phyloP scores from a whole-genome alignment of 1,139 yeast species.

The Geotrichum histeridarum region DNA sequence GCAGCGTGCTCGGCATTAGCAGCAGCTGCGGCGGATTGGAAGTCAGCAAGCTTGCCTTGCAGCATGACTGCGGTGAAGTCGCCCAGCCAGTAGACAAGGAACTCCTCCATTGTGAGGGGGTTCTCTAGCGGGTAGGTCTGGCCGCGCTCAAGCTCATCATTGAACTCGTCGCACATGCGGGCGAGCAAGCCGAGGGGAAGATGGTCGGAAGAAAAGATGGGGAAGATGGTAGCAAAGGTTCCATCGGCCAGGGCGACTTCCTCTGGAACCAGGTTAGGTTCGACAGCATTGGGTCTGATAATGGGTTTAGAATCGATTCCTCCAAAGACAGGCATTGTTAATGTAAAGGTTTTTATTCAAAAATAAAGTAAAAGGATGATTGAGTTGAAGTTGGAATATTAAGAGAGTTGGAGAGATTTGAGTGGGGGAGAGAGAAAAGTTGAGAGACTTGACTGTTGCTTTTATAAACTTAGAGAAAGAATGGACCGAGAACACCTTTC shows the following conservation, averaged over 20 bases:
- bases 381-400: not conserved
- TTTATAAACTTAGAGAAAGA: no score
- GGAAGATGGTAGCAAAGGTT: slow-evolving; percentile 15
- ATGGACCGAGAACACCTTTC: no score
- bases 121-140: slow-evolving; percentile 76
- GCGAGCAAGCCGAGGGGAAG: slow-evolving; percentile 66
- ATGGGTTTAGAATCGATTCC: slow-evolving; percentile 8
- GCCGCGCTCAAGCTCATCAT: slow-evolving; percentile 78
- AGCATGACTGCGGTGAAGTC: slow-evolving; percentile 54
- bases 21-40: slow-evolving; percentile 7
- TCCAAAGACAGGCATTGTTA: slow-evolving; percentile 16
- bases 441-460: no score
- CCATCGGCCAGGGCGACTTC: slow-evolving; percentile 14
- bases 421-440: no score
- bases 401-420: no score
- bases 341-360: not conserved
- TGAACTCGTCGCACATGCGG: slow-evolving; percentile 74
- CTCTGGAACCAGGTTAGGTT: slow-evolving; percentile 14
- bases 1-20: slow-evolving; percentile 9
- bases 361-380: not conserved
- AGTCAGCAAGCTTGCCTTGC: slow-evolving; percentile 29
- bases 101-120: slow-evolving; percentile 56
- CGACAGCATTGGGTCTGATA: slow-evolving; percentile 11
- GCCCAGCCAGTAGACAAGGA: slow-evolving; percentile 69
- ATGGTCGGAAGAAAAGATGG: slow-evolving; percentile 23